Base-by-base conservation (phyloP, 1,139 yeast genomes). In the Blastobotrys ciferrii region DNA sequence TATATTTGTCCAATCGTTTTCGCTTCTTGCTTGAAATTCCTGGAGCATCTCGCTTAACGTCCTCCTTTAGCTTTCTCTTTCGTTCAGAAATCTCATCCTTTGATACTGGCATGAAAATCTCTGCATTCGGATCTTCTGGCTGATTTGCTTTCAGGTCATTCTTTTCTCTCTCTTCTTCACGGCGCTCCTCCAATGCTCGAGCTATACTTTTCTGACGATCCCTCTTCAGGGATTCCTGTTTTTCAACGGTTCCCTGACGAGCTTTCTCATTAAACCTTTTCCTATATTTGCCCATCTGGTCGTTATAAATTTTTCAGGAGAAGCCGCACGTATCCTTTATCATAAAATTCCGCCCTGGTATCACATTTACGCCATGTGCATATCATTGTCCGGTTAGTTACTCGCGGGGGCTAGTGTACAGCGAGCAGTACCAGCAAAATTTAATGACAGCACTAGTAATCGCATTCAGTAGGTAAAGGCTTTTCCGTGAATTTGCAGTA, bases 261-360 rank as follows among this genome's bases (percentile, higher is more conserved):
- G 95, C 95, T 72, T 85, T 86, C 66, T 84, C 95, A 66, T 87
- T 87, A 71, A 83, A 85, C 54, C 96, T 69, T 65, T 80, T 79
- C 59, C 94, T 77, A 65, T 85, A 87, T 56, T 84, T 85, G 51
- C 92, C 96, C 96, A 87, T 87, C 19, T 15, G 20, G 13, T 7
- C n/a, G 5, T 4, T 36, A 28, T 36, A 36, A 36, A 19, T 36
- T 36, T 36, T 36, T 36, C 28, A 17, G 6, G 40, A 17, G 6
- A 36, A 36, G 40, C 40, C 40, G 40, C 40, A 36, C 28, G 28
- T 23, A 9, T 6, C 28, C 28, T 23, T 23, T 23, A 23, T 23
- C 28, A 23, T 6, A 23, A 23, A 23, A 9, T 23, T 23, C 28
- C 28, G 9, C 28, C 28, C 28, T 6, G 28, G 28, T 23, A 23